These are phyloP conservation scores for Kalmanozyma brasiliensis DNA, from an alignment of 1,284 basidiomycete genomes.

Conservation along the genomic window DNA sequence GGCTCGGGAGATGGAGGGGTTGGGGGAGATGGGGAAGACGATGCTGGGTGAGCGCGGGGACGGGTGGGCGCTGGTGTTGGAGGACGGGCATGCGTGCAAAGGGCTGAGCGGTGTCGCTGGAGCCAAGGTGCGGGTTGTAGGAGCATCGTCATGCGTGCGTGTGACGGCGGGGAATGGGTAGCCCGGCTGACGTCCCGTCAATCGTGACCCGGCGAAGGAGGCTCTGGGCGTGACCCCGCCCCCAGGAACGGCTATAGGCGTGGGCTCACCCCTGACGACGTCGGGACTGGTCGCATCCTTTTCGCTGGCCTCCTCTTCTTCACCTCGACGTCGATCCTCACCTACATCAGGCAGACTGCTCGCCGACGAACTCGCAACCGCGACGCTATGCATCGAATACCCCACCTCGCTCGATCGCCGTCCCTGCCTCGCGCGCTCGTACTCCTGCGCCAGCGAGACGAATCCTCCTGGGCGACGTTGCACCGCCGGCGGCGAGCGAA, in stretches of 20 bases:
- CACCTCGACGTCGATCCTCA: slow-evolving; percentile 21
- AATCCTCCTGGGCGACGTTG: slow-evolving; percentile 45
- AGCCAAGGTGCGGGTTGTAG: neutral
- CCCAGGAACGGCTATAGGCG: slow-evolving; percentile 23
- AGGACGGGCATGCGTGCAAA: slow-evolving; percentile 12
- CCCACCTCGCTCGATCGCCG: slow-evolving; percentile 28
- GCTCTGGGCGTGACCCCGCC: slow-evolving; percentile 24
- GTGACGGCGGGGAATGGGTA: slow-evolving; percentile 32
- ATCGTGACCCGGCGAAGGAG: slow-evolving; percentile 8
- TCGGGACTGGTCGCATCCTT: slow-evolving; percentile 6
- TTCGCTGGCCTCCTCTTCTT: neutral
- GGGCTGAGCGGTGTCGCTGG: slow-evolving; percentile 29
- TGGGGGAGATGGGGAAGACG: slow-evolving; percentile 45
- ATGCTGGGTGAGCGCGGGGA: slow-evolving; percentile 31
- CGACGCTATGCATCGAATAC: slow-evolving; percentile 39
- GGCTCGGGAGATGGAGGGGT: slow-evolving; percentile 35
- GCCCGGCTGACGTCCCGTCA: neutral
- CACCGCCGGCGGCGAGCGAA: slow-evolving; percentile 33
- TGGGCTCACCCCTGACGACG: slow-evolving; percentile 24
- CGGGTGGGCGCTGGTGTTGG: slow-evolving; percentile 5
- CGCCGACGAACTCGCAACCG: slow-evolving; percentile 29
- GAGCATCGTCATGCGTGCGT: neutral
- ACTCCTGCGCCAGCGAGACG: slow-evolving; percentile 45
- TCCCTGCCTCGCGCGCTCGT: slow-evolving; percentile 25
- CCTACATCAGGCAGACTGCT: slow-evolving; percentile 42